phyloP scores from a whole-genome alignment of 495 filamentous ascomycete genomes.

The Penicillium fimorum region DNA sequence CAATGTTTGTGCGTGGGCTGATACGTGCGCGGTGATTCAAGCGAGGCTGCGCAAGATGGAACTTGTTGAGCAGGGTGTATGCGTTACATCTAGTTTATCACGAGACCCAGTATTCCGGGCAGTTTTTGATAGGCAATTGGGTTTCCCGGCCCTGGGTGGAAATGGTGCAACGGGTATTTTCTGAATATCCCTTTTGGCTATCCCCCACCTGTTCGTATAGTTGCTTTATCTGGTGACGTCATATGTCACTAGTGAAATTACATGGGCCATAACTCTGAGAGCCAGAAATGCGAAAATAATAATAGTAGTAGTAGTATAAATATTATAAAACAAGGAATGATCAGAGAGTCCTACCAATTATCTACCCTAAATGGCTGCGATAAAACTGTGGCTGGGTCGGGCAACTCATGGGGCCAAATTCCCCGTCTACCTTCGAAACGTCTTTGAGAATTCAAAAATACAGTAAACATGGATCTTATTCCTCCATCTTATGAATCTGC shows the following conservation, averaged over 20 bases:
- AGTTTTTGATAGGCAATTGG: constrained; percentile 26
- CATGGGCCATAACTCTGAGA: background rate
- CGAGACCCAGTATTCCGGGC: constrained; percentile 19
- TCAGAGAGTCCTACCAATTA: background rate
- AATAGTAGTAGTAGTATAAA: too few relatives aligned
- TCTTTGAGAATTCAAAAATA: background rate
- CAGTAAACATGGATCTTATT: constrained; percentile 47
- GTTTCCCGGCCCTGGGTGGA: constrained; percentile 34
- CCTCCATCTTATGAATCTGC: constrained; percentile 62
- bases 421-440: background rate
- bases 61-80: constrained; percentile 20
- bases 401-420: constrained; percentile 7
- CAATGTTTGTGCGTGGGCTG: constrained; percentile 48
- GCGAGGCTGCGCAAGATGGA: constrained; percentile 37
- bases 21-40: constrained; percentile 40
- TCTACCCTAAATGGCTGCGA: background rate
- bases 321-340: background rate
- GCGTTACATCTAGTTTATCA: background rate
- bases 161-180: constrained; percentile 30
- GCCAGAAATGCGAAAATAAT: background rate
- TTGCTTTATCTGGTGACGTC: background rate
- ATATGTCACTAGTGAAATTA: background rate
- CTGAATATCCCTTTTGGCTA: background rate
- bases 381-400: constrained; percentile 16
- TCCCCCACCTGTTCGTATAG: background rate